Percentiles rank a stretch among this genome's conserved stretches.
Conservation (phyloP, 495 filamentous ascomycete genomes). For the Barbatosphaeria neglecta region DNA sequence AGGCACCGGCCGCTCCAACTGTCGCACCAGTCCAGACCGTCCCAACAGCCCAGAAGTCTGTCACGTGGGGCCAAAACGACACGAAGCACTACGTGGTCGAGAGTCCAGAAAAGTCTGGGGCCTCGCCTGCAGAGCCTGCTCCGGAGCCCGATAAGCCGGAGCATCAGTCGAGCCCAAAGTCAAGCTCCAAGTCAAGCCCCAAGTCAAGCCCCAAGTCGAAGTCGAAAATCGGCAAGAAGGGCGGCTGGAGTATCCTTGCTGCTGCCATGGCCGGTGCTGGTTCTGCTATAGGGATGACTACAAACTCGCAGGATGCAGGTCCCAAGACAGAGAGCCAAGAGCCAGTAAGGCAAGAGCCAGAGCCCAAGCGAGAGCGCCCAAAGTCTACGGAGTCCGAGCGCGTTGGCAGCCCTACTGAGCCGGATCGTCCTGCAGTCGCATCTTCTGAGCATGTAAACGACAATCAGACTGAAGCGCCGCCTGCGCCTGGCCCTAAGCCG, state of each 20-base stretch:
- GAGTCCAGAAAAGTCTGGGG: constrained; percentile 31
- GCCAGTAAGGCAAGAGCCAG: too few species aligned
- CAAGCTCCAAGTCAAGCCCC: constrained; percentile 17
- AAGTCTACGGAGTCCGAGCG: not conserved
- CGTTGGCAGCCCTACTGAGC: constrained; percentile 9
- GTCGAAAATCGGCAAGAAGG: constrained; percentile 17
- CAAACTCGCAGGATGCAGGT: constrained; percentile 5
- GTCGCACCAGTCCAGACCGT: too few species aligned
- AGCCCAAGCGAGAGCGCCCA: not conserved
- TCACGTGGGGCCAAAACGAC: constrained; percentile 50
- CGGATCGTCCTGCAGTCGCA: constrained; percentile 9
- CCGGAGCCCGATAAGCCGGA: not conserved
- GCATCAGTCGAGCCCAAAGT: constrained; percentile 9
- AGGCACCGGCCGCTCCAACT: constrained; percentile 19
- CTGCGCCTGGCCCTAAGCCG: constrained; percentile 27
- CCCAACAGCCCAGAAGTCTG: constrained; percentile 28
- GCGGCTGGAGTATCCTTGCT: constrained; percentile 28
- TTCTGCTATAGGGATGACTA: constrained; percentile 11
- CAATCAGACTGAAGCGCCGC: constrained; percentile 14
- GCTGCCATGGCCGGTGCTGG: constrained; percentile 24
- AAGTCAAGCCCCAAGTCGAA: constrained; percentile 13
- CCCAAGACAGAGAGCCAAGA: constrained; percentile 5
- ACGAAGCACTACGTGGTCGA: constrained; percentile 50
- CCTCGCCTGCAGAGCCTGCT: constrained; percentile 9
- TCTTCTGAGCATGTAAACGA: constrained; percentile 1